Evolutionary conservation across 1,284 basidiomycete species (phyloP), one percentile per base, ranked within the genome.

Genomic region (Ceratorhiza oryzae-sativae): DNA sequence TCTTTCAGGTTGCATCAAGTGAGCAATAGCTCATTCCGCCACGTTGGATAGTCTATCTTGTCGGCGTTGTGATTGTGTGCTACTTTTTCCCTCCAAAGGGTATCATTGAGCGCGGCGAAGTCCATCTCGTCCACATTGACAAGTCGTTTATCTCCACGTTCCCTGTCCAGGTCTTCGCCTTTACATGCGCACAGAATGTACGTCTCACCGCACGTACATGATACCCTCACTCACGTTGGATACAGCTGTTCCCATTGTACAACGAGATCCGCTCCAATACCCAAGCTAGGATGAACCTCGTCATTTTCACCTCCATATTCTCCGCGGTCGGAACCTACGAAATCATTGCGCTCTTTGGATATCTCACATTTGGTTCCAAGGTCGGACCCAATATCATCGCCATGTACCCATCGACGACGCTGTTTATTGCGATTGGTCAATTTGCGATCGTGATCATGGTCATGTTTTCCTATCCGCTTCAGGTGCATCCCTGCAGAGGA

Each of bases 131-230:
- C 73, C 86, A 88, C 76, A 87, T 93, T 75, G 91, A 91, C 6
- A 86, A 94, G 8, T 87, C 84, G 71, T 91, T 97, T 77, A 84
- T 98, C 15, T 88, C 91, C 25, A 95, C 88, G 32, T 94, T 94
- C 83, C 97, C 95, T 0, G 94, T 99, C 9, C 95, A 98, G 80
- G 93, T 98, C 1, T 97, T 98, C 81, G 93, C 94, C 9, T 96
- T 90, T 79, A 96, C 94, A 3, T 95, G 94, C 77, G 86, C 92
- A 15, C 93, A 96, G 84, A 96, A 97, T 78, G 94, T 95, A 79
- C 76, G 88, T 79, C 15, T 32, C 63, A 59, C 45, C 49, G 62
- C 27, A 45, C 48, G 70, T 6, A 51, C 13, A 23, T 59, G 73
- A 73, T 72, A 72, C 70, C 55, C 73, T 4, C 39, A 71, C 77